Conservation (phyloP, 192 early-diverging fungal species). For the Geranomyces variabilis region DNA sequence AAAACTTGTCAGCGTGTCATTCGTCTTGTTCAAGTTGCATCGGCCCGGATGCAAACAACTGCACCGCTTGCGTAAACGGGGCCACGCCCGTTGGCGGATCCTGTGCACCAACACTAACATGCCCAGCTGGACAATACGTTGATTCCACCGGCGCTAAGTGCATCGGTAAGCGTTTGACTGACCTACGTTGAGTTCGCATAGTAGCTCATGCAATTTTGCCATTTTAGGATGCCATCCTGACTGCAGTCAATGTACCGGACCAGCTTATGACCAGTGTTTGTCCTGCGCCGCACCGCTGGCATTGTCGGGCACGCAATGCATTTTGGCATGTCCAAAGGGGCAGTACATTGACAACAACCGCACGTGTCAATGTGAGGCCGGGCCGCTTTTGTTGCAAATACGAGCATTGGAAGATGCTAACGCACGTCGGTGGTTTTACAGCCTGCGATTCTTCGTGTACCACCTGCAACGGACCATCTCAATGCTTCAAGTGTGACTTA, state of each 20-base stretch:
- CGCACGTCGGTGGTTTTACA: neutral
- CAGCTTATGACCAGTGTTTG: slow-evolving; percentile 10
- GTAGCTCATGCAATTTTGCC: neutral
- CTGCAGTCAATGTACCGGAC: slow-evolving; percentile 16
- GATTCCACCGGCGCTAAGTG: slow-evolving; percentile 22
- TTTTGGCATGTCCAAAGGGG: slow-evolving; percentile 10
- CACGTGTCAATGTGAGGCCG: slow-evolving; percentile 11
- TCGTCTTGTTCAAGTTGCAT: slow-evolving; percentile 5
- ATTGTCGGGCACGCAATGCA: slow-evolving; percentile 14
- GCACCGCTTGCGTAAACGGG: slow-evolving; percentile 17
- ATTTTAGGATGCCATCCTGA: slow-evolving; percentile 28
- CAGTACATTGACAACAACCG: slow-evolving; percentile 9
- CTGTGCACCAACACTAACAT: slow-evolving; percentile 5
- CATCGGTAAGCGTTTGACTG: slow-evolving; percentile 9
- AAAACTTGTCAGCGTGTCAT: slow-evolving; percentile 20
- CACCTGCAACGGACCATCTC: slow-evolving; percentile 17
- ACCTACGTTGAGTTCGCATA: neutral
- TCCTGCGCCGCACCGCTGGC: slow-evolving; percentile 16
- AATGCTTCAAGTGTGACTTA: slow-evolving; percentile 20
- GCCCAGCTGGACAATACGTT: slow-evolving; percentile 14
- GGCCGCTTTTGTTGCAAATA: neutral
- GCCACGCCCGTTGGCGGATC: neutral
- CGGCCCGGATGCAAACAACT: slow-evolving; percentile 6
- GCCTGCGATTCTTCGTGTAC: slow-evolving; percentile 17
- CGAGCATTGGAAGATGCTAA: neutral